Conservation (phyloP, 2,329 filamentous ascomycete species). For the Epichloe aotearoae region DNA sequence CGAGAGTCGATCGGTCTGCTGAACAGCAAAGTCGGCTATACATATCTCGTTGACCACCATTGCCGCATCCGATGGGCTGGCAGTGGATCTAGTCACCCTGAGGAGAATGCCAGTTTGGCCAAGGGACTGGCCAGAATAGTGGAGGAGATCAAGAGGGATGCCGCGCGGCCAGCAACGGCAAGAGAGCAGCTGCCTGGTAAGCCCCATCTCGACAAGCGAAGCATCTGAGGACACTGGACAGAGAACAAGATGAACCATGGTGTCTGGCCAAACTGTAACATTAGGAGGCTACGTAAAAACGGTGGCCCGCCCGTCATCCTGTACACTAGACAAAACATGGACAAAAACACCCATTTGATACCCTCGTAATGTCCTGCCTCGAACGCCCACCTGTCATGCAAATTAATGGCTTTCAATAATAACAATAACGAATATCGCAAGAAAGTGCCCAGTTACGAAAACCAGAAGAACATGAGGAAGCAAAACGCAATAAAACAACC, state of each 20-base stretch:
- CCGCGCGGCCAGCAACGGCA: constrained; percentile 19
- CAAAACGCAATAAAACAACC: constrained; percentile 85
- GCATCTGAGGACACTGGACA: constrained; percentile 3
- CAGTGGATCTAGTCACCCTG: constrained; percentile 53
- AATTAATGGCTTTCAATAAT: constrained; percentile 7
- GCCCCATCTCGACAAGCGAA: constrained; percentile 16
- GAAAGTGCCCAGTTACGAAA: constrained; percentile 35
- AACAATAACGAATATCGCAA: neutral
- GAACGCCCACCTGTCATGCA: constrained; percentile 19
- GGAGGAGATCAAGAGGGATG: constrained; percentile 36
- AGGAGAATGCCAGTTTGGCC: constrained; percentile 54
- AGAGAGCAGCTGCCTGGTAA: constrained; percentile 21
- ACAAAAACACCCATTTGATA: constrained; percentile 18
- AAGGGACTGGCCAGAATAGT: constrained; percentile 51
- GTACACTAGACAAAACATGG: constrained; percentile 13
- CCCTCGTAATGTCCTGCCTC: constrained; percentile 11
- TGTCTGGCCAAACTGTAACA: neutral
- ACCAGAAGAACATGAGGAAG: constrained; percentile 74
- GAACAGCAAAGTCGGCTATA: constrained; percentile 88
- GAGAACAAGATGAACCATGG: neutral
- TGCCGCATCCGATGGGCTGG: constrained; percentile 93
- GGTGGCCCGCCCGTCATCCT: constrained; percentile 8
- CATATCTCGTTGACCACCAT: constrained; percentile 76
- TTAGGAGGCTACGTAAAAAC: neutral
- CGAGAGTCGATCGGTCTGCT: constrained; percentile 54